Conservation (phyloP, 164 flowering plant species). For the Protea cynaroides region DNA sequence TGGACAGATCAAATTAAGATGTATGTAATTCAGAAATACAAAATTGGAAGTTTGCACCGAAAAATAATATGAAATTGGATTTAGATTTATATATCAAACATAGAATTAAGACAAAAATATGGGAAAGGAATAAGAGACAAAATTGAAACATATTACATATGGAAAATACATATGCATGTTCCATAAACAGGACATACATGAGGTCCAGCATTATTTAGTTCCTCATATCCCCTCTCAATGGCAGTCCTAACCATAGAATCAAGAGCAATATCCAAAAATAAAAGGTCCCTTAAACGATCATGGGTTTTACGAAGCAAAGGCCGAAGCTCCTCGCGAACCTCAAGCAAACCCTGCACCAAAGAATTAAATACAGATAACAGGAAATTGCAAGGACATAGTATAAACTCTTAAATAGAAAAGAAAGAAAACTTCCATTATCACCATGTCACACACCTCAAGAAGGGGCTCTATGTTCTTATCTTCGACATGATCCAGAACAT, state of each 20-base stretch:
- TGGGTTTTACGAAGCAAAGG: constrained; percentile 57
- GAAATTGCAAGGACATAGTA: neutral
- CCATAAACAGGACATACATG: constrained; percentile 45
- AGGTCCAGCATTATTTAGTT: constrained; percentile 68
- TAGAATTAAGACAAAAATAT: neutral
- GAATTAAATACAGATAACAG: constrained; percentile 2
- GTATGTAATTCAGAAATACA: neutral
- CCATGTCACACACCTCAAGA: constrained; percentile 86
- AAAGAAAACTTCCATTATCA: neutral
- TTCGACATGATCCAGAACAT: constrained; percentile 75
- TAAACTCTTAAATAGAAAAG: neutral
- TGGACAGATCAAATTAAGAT: constrained; percentile 1
- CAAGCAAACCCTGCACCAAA: constrained; percentile 72
- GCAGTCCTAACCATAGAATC: constrained; percentile 93
- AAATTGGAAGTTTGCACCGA: neutral
- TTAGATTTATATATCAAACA: no score
- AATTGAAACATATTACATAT: neutral
- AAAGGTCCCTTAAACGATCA: constrained; percentile 76
- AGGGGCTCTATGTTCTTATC: constrained; percentile 79
- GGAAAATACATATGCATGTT: neutral
- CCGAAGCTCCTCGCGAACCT: constrained; percentile 83
- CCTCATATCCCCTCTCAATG: constrained; percentile 90
- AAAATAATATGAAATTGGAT: no score
- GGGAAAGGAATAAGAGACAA: neutral
- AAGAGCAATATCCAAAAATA: constrained; percentile 92